A percentile compares a stretch with the other conserved stretches of the same genome.
phyloP scores from a whole-genome alignment of 805 yeast species.

The Nakazawaea sp. region DNA sequence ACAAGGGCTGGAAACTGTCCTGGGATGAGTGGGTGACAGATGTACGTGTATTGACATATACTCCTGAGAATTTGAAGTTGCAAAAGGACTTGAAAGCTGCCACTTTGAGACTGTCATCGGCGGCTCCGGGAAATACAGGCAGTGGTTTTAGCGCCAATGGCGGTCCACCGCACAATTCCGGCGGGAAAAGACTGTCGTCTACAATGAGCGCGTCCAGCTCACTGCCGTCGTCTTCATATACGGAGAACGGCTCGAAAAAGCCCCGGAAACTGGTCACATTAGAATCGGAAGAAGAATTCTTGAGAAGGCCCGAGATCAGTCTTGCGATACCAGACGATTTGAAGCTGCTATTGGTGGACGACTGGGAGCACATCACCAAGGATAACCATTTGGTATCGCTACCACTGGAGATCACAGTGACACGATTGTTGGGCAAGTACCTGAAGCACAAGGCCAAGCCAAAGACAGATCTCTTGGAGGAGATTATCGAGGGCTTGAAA shows the following conservation, averaged over 20 bases:
- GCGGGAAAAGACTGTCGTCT: conserved; percentile 1
- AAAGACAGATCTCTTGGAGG: conserved; percentile 37
- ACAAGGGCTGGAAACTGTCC: conserved; percentile 90
- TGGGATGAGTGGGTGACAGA: conserved; percentile 96
- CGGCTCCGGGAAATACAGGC: no score
- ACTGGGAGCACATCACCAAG: conserved; percentile 89
- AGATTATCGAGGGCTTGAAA: conserved; percentile 63
- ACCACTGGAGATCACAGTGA: conserved; percentile 53
- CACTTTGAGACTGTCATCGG: conserved; percentile 23
- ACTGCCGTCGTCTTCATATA: conserved; percentile 9
- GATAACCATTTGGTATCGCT: conserved; percentile 63
- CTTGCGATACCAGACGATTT: conserved; percentile 58
- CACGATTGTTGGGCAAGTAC: conserved; percentile 49
- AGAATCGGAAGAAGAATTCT: conserved; percentile 23
- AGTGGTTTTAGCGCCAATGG: not conserved
- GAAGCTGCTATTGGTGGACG: conserved; percentile 73
- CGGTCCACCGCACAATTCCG: conserved; percentile 6
- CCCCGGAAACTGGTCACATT: conserved; percentile 5
- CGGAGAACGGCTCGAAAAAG: conserved; percentile 6
- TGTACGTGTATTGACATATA: conserved; percentile 61
- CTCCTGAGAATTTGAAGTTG: conserved; percentile 57
- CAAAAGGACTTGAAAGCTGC: conserved; percentile 54
- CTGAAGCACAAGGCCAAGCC: conserved; percentile 22
- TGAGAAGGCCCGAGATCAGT: conserved; percentile 40
- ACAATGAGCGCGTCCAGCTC: conserved; percentile 7